phyloP scores from a whole-genome alignment of 805 yeast genomes.

The Hanseniaspora mollemarum region DNA sequence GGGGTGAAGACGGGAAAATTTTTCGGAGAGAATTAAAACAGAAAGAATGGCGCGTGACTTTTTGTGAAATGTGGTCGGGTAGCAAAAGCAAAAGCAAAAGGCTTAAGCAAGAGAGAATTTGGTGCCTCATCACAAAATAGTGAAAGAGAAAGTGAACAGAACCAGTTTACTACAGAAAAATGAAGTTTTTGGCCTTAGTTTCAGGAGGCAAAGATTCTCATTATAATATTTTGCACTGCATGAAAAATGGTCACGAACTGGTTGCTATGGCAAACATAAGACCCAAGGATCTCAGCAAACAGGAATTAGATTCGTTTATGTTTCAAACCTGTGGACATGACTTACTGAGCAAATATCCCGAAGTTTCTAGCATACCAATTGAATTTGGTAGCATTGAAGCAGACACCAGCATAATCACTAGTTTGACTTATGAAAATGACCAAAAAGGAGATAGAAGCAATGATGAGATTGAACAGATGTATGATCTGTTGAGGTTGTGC shows the following conservation, averaged over 20 bases:
- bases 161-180: conserved; percentile 23
- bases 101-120: no score
- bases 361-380: conserved; percentile 63
- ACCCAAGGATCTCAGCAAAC: conserved; percentile 42
- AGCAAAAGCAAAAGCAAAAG: no score
- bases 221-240: conserved; percentile 75
- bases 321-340: conserved; percentile 95
- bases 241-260: conserved; percentile 74
- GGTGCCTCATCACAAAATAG: not conserved
- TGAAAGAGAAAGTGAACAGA: no score
- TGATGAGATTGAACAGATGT: conserved; percentile 86
- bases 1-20: no score
- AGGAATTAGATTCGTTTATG: conserved; percentile 90
- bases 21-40: no score
- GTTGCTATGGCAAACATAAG: conserved; percentile 75
- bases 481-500: conserved; percentile 40
- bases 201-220: conserved; percentile 97
- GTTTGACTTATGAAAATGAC: conserved; percentile 48
- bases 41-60: no score
- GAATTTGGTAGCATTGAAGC: conserved; percentile 8
- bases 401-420: conserved; percentile 43
- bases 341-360: conserved; percentile 49
- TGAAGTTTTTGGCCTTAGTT: conserved; percentile 86
- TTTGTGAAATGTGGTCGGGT: no score
- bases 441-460: conserved; percentile 44